Percentiles rank a stretch among this genome's conserved stretches.
phyloP scores from a whole-genome alignment of 1,139 yeast species.

The Geotrichum phurueaensis region DNA sequence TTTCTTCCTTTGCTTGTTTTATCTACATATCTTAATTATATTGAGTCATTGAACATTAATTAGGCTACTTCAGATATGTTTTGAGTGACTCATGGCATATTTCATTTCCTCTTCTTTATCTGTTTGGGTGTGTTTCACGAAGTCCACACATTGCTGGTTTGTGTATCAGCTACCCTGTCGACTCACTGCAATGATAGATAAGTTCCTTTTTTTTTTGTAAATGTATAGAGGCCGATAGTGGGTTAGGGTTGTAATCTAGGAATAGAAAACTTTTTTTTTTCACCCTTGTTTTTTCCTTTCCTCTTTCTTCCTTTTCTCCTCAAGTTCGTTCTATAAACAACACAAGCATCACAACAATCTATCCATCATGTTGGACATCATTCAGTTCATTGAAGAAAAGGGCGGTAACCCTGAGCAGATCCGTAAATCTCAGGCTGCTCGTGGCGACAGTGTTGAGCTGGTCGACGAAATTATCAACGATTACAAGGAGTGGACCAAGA shows the following conservation, averaged over 20 bases:
- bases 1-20: not conserved
- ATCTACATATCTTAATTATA: not conserved
- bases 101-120: not conserved
- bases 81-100: not conserved
- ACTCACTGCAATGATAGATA: not conserved
- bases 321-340: not conserved
- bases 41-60: not conserved
- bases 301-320: not conserved
- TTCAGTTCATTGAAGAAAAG: slow-evolving; percentile 85
- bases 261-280: not conserved
- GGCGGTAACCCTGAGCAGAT: slow-evolving; percentile 93
- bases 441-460: slow-evolving; percentile 90
- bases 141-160: not conserved
- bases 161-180: not conserved
- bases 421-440: slow-evolving; percentile 81
- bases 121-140: not conserved
- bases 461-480: slow-evolving; percentile 91
- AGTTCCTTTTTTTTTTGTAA: not conserved
- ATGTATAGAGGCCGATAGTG: not conserved
- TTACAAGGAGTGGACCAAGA: slow-evolving; percentile 87
- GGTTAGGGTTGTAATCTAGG: not conserved
- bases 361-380: slow-evolving; percentile 72
- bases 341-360: not conserved
- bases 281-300: not conserved
- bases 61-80: not conserved